Conservation (phyloP, 805 yeast species). For the Yarrowia bubula region DNA sequence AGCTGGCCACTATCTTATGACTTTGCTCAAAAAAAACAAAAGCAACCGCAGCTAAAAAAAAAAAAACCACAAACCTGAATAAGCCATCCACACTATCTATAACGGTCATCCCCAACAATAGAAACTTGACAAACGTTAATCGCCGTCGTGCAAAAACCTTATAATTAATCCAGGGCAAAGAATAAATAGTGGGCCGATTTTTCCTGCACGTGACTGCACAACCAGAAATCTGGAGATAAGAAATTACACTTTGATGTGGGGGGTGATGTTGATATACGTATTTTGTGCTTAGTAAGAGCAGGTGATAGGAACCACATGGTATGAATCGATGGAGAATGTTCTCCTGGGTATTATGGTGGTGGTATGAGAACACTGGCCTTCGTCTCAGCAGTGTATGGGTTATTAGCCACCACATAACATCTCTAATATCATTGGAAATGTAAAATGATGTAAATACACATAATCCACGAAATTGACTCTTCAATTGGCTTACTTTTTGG, state of each 20-base stretch:
- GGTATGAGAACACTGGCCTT: no score
- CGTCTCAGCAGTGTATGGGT: no score
- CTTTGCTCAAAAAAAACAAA: neutral
- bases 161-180: slow-evolving; percentile 1
- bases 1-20: no score
- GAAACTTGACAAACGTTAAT: neutral
- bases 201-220: neutral
- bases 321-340: no score
- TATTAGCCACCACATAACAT: no score
- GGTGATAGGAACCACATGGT: no score
- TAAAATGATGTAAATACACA: no score
- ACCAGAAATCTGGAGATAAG: neutral
- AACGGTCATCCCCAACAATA: slow-evolving; percentile 6
- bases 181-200: slow-evolving; percentile 2
- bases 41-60: neutral
- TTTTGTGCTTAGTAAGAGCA: no score
- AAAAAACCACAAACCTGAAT: neutral
- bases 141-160: neutral
- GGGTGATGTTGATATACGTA: neutral
- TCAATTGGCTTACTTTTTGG: no score
- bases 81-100: neutral
- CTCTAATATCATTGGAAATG: no score
- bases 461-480: no score
- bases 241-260: neutral
- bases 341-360: no score